Base-by-base conservation (phyloP, 176 grass and related monocot species). In the Ensete ventricosum region DNA sequence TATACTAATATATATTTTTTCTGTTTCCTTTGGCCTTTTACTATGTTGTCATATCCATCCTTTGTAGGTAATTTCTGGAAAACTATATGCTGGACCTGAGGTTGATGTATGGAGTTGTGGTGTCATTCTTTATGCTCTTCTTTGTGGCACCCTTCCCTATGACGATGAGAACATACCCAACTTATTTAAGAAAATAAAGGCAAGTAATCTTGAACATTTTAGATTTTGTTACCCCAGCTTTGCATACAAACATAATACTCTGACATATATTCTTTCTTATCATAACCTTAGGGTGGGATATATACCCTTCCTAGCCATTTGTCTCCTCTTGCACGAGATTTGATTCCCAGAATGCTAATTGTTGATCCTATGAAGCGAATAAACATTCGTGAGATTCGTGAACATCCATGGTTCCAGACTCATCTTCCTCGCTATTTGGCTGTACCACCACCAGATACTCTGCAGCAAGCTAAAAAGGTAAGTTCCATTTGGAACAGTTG, bases 101-200 rank as follows among this genome's bases (percentile, higher is more conserved):
- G 86, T 98, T 76, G 94, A 98, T 91, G 94, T 98, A 49, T 98
- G 94, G 94, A 93, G 94, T 74, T 98, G 94, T 78, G 94, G 94
- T 67, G 94, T 93, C 62, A 98, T 90, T 62, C 94, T 98, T 75
- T 98, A 98, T 85, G 94, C 88, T 87, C 94, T 98, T 85, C 88
- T 98, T 65, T 93, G 94, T 91, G 94, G 94, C 21, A 91, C 84
- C 79, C 90, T 93, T 83, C 94, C 94, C 80, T 98, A 91, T 93
- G 94, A 98, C 80, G 94, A 93, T 77, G 90, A 91, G 50, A 98
- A 98, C 80, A 93, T 93, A 57, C 84, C 95, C 53, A 93, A 89
- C 50, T 79, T 98, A 29, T 98, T 93, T 80, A 98, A 87, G 77
- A 98, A 98, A 74, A 98, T 98, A 78, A 93, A 98, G 88, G 95